A percentile compares a stretch with the other conserved stretches of the same genome.
Conservation (phyloP, 1,284 basidiomycete species). For the Heterobasidion parviporum region DNA sequence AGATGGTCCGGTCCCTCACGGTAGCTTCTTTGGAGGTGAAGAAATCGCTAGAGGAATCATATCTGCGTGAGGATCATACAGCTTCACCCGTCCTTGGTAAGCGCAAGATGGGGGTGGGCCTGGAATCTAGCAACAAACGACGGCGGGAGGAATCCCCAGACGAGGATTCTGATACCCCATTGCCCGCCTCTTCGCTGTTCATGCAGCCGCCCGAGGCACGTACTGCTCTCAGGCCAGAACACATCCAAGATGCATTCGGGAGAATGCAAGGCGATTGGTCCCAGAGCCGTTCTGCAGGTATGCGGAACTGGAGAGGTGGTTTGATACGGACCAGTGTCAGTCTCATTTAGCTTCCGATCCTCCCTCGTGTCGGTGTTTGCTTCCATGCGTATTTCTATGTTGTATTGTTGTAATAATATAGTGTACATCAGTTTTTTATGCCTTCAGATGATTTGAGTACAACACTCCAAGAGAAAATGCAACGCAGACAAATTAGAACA, state of each 20-base stretch:
- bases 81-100: constrained; percentile 59
- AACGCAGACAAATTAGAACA: constrained; percentile 47
- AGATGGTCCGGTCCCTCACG: constrained; percentile 92
- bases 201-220: constrained; percentile 73
- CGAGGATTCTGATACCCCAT: constrained; percentile 44
- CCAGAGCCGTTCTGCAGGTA: constrained; percentile 71
- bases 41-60: constrained; percentile 67
- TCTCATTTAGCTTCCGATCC: constrained; percentile 52
- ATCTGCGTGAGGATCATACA: constrained; percentile 54
- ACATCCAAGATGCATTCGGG: constrained; percentile 85
- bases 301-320: constrained; percentile 83
- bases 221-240: constrained; percentile 70
- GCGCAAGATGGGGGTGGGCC: constrained; percentile 44
- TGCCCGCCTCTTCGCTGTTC: constrained; percentile 68
- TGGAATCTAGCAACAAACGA: constrained; percentile 50
- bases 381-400: constrained; percentile 8
- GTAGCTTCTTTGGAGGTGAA: constrained; percentile 81
- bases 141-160: constrained; percentile 52
- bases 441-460: background rate
- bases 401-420: constrained; percentile 5
- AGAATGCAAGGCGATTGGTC: constrained; percentile 83
- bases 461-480: background rate
- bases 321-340: constrained; percentile 72
- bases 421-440: constrained; percentile 9
- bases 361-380: constrained; percentile 8